Evolutionary conservation across 768 basidiomycete species (phyloP), one percentile per base, ranked within the genome.

Genomic region (Suillus alpinus): DNA sequence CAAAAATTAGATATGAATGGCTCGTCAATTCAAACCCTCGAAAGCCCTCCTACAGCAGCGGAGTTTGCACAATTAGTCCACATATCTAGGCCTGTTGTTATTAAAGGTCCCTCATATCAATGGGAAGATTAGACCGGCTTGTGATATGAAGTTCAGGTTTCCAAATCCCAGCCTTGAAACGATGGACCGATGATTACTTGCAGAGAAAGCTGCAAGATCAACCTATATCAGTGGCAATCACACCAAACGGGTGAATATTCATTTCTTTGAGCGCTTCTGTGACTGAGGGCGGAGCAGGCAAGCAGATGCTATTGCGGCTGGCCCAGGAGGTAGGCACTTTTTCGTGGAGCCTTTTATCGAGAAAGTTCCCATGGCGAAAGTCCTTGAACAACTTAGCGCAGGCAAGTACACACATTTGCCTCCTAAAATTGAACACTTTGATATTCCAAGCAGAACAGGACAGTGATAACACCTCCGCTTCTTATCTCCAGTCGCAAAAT

Each of bases 401-500:
- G 75, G 78, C 78, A 61, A 62, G 68, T 56, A 64, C 51, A 44
- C 59, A 32, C 43, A 26, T 52, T 34, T 43, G 50, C 44, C 14
- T 20, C 46, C 31, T 46, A 18, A 44, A 51, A 37, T 13, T 56
- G 40, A 58, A 32, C 12, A 57, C 1, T 37, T 55, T 31, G 26
- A 63, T 58, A 55, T 47, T 65, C 23, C 23, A 31, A 51, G 37
- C 32, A 59, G 58, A 49, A 31, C 39, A 36, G 3, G 37, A 26
- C 14, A 47, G 36, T 58, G 61, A 60, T 39, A 59, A 68, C 75
- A 36, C 57, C 51, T 0, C 81, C 46, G 80, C 89, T 16, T 75
- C 79, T 64, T 96, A 96, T 71, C 79, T 97, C 3, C 95, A 97
- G 71, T 92, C 90, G 4, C 94, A 97, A 72, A 93, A 96, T 69